Evolutionary conservation across 192 early-diverging fungal genomes (phyloP), one percentile per base, ranked within the genome.

Genomic region (Coemansia sp.): DNA sequence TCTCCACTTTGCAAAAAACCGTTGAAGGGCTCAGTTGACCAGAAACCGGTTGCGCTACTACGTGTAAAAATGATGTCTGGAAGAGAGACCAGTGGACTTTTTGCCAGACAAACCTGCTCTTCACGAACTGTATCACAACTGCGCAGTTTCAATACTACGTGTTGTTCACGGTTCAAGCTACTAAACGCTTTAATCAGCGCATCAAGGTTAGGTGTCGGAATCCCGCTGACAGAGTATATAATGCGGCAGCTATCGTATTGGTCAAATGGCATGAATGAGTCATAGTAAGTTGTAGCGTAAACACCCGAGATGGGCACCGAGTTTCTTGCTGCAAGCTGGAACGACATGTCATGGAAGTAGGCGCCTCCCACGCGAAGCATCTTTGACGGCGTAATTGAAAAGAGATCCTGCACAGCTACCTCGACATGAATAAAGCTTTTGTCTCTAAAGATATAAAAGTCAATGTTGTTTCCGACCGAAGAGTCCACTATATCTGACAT

Each of bases 361-460:
- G 87, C 90, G 33, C 91, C 91, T 45, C 93, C 95, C 32, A 96
- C 86, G 38, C 91, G 86, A 1, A 97, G 82, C 73, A 91, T 91
- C 48, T 89, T 77, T 71, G 93, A 85, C 1, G 96, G 95, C 7
- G 94, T 97, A 53, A 92, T 87, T 5, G 81, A 75, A 53, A 90
- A 90, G 32, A 94, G 57, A 68, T 94, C 89, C 68, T 90, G 89
- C 1, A 91, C 87, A 8, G 45, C 61, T 8, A 90, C 32, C 14
- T 67, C 67, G 17, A 88, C 68, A 1, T 78, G 75, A 17, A 62
- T 61, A 17, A 87, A 61, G 60, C 78, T 68, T 33, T 86, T 83
- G 38, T 85, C 85, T 37, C 90, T 84, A 18, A 83, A 85, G 1
- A 94, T 79, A 0, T 86, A 86, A 37, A 94, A 18, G 0, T 57